Base-by-base conservation (phyloP, 2,329 filamentous ascomycete species). In the Shiraia sp. region DNA sequence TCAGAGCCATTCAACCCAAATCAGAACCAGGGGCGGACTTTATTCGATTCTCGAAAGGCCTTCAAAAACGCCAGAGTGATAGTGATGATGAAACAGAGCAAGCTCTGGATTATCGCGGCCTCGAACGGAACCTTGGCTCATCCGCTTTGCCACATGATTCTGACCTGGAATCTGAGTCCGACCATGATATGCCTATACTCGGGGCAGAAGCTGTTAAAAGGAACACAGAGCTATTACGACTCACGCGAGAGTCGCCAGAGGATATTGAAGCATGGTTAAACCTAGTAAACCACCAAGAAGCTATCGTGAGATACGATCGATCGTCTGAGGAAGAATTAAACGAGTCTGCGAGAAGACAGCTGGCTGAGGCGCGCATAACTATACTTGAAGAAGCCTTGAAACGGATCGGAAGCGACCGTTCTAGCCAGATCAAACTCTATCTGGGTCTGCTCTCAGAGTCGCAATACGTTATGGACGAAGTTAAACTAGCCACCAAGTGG, bases 271-370 rank as follows among this genome's bases (percentile, higher is more conserved):
- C 82, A 13, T 97, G 92, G 92, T 68, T 95, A 12, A 77, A 81
- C 26, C 75, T 96, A n/a, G 86, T 92, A 32, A 73, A 83, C 6
- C 83, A 95, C 47, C 92, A 97, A 69, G 83, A 90, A 47, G 66
- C 70, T 2, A 74, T 95, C 40, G 71, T 92, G 29, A 22, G 19
- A 22, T 22, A 72, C 73, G 36, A 71, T 75, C 16, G 74, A 75
- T 17, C 70, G 75, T 15, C 69, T 47, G 1, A 30, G 59, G 46
- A 73, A 72, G 59, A 75, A 62, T 22, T 72, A 16, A 83, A 81
- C 0, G 72, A 74, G 19, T 80, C 83, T 3, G 87, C 93, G 59
- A 73, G 75, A 36, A 79, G 78, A 47, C 86, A 86, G 48, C 81
- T 88, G 40, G 84, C 89, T 3, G 86, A 93, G 50, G 82, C 96